Evolutionary conservation across 2,329 filamentous ascomycete genomes (phyloP), one percentile per base, ranked within the genome.

Genomic region (Periglandula ipomoeae): DNA sequence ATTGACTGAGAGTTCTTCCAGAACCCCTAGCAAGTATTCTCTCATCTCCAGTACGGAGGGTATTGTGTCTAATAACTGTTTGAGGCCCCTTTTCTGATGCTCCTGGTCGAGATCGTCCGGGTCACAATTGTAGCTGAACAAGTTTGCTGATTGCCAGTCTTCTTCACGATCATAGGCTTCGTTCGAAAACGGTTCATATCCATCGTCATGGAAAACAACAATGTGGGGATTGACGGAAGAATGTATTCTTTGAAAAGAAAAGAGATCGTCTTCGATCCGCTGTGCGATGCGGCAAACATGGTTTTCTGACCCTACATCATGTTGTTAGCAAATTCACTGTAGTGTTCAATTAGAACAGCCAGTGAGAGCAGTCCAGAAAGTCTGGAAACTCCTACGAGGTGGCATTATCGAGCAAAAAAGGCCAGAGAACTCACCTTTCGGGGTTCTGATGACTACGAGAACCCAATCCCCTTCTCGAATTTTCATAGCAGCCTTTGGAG

Each of bases 41-140:
- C 67, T 70, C 73, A 89, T 81, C 0, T 78, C 68, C 11, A 68
- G 58, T 3, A 90, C 75, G 1, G 74, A 65, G 0, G 87, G 86
- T 3, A 89, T 67, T 1, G 75, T 71, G 11, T 79, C 70, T 0
- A 88, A 65, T 19, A 77, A 54, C 8, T 81, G 59, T 4, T 65
- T 60, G 47, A 79, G 56, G 4, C 56, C 52, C 2, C 44, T 6
- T n/a, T 48, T 43, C 23, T 53, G 56, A 0, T 56, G 39, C 5
- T 1, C 1, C 0, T 4, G 9, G 7, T 52, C 19, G 3, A 65
- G 48, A 4, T 46, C 50, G 19, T 61, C 59, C 4, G 64, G 38
- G 22, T 64, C 57, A 26, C 53, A 48, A 15, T 46, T 53, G 32
- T 58, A 57, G 6, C 55, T 54, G 19, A 58, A 65, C n/a, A 60